Evolutionary conservation across 2,329 filamentous ascomycete genomes (phyloP), one percentile per base, ranked within the genome.

Genomic region (Taxawa tesnikishii): DNA sequence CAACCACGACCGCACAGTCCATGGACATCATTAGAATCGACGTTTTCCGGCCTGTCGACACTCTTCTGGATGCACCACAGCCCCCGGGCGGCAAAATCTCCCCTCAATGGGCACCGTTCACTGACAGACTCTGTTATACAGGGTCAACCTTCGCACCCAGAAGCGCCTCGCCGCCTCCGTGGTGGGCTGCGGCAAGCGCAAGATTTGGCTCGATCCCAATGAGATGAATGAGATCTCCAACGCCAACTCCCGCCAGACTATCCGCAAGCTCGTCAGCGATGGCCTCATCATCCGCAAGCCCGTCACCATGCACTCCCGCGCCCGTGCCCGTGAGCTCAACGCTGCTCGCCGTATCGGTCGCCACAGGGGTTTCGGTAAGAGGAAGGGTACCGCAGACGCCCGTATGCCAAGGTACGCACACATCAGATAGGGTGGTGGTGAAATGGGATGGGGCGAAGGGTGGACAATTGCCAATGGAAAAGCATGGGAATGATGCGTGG

Each of bases 211-310:
- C 65, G 90, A 98, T 71, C 90, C 90, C 68, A 96, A 92, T 67
- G 90, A 98, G 75, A 78, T 87, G 71, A 90, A 70, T 75, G 90
- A 98, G 73, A 98, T 98, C 73, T 85, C 83, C 74, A 96, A 94
- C 70, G 90, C 90, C 80, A 98, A 98, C 83, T 96, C 88, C 59
- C 88, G 90, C 61, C 88, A 96, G 75, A 94, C 88, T 55, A 81
- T 98, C 79, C 88, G 92, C 75, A 98, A 98, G 77, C 83, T 98
- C 68, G 79, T 96, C 63, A 74, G 82, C 70, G 92, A 98, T 93
- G 92, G 90, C 72, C 83, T 98, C 65, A 98, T 98, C 73, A 98
- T 98, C 78, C 83, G 83, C 75, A 98, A 98, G 80, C 92, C 92
- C 61, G 87, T 94, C 60, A 94, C 88, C 61, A 94, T 94, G 84